Base-by-base conservation (phyloP, 805 yeast species). In the Lipomyces yamadae region DNA sequence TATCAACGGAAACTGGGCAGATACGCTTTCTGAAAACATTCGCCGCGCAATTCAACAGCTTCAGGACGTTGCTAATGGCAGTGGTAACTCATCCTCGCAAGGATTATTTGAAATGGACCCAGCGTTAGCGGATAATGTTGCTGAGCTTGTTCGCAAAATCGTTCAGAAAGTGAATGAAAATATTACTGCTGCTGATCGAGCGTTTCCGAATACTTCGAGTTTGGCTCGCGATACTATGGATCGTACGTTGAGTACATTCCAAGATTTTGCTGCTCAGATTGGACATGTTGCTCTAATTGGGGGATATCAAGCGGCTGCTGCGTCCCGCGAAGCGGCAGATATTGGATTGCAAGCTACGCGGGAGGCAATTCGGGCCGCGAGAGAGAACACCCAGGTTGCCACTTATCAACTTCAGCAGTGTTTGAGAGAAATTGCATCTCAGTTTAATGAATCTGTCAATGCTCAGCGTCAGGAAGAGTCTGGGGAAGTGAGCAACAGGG, bases 201-300 rank as follows among this genome's bases (percentile, higher is more conserved):
- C 32, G 11, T 42, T 42, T 11, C 62, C 63, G 63, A 32, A 11
- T 35, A n/a, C 62, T 39, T 11, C 62, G 6, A 13, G n/a, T 2
- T 60, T 57, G 30, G 33, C 62, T 34, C 58, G 61, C 24, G 66
- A 62, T 5, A 42, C 61, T n/a, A 34, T 62, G 35, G 67, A 66
- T 30, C 67, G 63, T 11, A 57, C 66, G 7, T 34, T 66, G 48
- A 18, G 37, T 33, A 59, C 62, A 32, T 59, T 66, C 54, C 66
- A 66, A 56, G 66, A 59, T 30, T 66, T 66, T 39, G 67, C 64
- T 3, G 62, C 57, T 13, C 66, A 66, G 50, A 59, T 66, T 18
- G 64, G 67, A n/a, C 69, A 66, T 33, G 56, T 66, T 30, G 67
- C 69, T 15, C 32, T 50, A 15, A 33, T 66, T 2, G 61, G 66